Base-by-base conservation (phyloP, 768 basidiomycete species). In the Trametopsis cervina region DNA sequence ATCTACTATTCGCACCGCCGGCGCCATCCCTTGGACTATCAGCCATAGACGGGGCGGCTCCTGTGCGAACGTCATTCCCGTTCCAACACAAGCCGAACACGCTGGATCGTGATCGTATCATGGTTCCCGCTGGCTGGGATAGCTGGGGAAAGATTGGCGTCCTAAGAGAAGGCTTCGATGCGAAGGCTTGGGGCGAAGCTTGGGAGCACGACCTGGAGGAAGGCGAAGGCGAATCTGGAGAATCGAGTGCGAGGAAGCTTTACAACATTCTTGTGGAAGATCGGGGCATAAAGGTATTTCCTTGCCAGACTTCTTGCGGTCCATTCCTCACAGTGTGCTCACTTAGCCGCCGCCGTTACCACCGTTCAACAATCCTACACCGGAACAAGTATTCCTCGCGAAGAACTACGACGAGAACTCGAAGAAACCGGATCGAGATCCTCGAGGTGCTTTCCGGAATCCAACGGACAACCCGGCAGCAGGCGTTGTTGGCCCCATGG, bases 61-160 rank as follows among this genome's bases (percentile, higher is more conserved):
- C 85, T 4, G 69, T 71, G 22, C 80, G 84, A 33, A 89, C 89
- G 57, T 79, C 83, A 1, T 96, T 97, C 67, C 84, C 90, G 0
- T 98, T 96, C 66, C 68, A 74, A 2, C 79, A 89, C 47, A 85
- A 87, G 55, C 85, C 96, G 1, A 98, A 97, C 61, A 85, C 89
- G 0, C 71, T 98, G 40, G 96, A 98, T 62, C 81, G 96, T 25
- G 94, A 97, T 59, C 83, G 80, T 11, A 85, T 97, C 44, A 79
- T 96, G 38, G 82, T 98, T 4, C 96, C 95, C 1, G 79, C 90
- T 1, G 96, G 96, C 1, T 99, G 96, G 96, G 96, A 98, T 61
- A 90, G 88, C 55, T 96, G 91, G 89, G 93, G 94, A 0, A 98
- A 97, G 71, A 95, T 97, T 49, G 72, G 76, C 2, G 85, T 97